Evolutionary conservation across 352 stramenopile genomes (phyloP).

Genomic region (Plasmopara halstedii): DNA sequence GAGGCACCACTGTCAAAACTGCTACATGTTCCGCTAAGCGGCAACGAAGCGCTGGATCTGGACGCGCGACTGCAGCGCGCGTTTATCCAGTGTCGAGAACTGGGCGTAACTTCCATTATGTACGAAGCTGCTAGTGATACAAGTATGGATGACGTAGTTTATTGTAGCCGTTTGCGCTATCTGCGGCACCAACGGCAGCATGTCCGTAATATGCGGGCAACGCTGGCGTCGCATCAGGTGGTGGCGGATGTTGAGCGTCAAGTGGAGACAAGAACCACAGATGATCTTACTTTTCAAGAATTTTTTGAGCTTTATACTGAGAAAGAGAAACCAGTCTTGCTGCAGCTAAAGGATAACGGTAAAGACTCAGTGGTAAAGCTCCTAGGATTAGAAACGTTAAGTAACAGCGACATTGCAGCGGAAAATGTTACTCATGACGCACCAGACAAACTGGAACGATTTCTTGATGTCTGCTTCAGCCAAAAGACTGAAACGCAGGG

Average conservation of each 20-base stretch:
- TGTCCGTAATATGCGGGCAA: conserved; percentile 17
- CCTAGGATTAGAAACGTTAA: conserved; percentile 7
- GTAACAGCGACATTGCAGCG: neutral
- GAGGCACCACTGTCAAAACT: conserved; percentile 21
- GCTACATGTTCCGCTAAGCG: conserved; percentile 15
- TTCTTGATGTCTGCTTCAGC: conserved; percentile 19
- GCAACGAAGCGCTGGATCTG: conserved; percentile 4
- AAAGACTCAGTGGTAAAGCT: conserved; percentile 8
- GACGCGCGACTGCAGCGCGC: conserved; percentile 26
- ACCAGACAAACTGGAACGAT: conserved; percentile 1
- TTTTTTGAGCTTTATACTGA: conserved; percentile 60
- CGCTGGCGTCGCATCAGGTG: conserved; percentile 7
- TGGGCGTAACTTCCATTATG: conserved; percentile 15
- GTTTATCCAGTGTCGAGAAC: conserved; percentile 27
- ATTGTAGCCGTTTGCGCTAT: conserved; percentile 49
- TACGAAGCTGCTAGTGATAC: conserved; percentile 5
- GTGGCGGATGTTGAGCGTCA: neutral
- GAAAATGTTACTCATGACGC: neutral
- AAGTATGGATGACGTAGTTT: conserved; percentile 6
- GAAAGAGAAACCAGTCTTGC: conserved; percentile 24
- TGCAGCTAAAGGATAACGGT: conserved; percentile 11
- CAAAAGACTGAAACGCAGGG: conserved; percentile 2
- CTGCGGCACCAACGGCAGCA: conserved; percentile 35
- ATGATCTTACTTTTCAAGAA: conserved; percentile 39
- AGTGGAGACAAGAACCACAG: conserved; percentile 11